phyloP scores from a whole-genome alignment of 202 grass and related monocot species.

The Alloteropsis angusta region DNA sequence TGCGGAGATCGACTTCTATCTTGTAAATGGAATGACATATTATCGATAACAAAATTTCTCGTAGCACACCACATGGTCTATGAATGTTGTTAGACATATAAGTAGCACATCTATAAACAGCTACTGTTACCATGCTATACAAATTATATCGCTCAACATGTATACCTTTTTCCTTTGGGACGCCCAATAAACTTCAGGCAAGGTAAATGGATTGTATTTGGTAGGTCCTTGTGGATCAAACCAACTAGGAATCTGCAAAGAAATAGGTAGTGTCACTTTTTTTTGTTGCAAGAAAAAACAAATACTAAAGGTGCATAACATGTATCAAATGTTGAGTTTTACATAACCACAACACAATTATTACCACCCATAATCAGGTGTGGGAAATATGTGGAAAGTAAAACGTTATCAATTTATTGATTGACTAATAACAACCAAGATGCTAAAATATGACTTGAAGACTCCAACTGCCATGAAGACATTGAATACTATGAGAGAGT shows the following conservation, averaged over 20 bases:
- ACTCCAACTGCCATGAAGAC: background rate
- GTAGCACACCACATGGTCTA: background rate
- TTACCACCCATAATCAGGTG: background rate
- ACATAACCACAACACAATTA: background rate
- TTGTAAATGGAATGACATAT: background rate
- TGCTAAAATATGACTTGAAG: background rate
- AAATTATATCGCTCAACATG: background rate
- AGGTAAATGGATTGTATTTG: constrained; percentile 75
- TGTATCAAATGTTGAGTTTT: background rate
- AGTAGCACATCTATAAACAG: background rate
- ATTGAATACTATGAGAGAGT: background rate
- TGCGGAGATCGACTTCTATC: background rate
- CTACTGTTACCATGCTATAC: background rate
- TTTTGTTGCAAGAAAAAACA: background rate
- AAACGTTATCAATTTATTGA: background rate
- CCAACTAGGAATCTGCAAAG: constrained; percentile 84
- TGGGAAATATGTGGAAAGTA: background rate
- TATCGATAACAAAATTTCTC: background rate
- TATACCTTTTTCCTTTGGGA: constrained; percentile 85
- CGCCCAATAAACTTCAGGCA: constrained; percentile 85
- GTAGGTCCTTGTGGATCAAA: constrained; percentile 59
- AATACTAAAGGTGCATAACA: background rate
- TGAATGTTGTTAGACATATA: constrained; percentile 11
- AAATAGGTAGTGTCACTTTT: background rate
- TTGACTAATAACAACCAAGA: constrained; percentile 1